Evolutionary conservation across 176 grass and related monocot genomes (phyloP), one percentile per base, ranked within the genome.

Genomic region (Triticum turgidum): DNA sequence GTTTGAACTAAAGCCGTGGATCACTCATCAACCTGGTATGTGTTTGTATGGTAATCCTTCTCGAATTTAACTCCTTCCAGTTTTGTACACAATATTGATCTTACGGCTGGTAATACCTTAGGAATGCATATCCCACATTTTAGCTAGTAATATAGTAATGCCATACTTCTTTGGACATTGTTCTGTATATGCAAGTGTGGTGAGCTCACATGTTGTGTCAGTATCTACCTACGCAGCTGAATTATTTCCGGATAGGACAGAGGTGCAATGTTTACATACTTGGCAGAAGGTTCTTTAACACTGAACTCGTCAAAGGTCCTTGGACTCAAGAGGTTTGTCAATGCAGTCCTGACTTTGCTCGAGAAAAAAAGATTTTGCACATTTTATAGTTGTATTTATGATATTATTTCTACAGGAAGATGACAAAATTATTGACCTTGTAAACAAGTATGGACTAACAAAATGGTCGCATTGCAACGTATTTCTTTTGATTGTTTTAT

Each of bases 271-370:
- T 9, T 42, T 42, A 42, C 9, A 39, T 39, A 7, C 37, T 8
- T 39, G 37, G 37, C 37, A 39, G 41, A 42, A 42, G 9, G 41
- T 42, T 42, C 41, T 42, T 42, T 42, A 42, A 42, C 41, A 42
- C 9, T 42, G 41, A 42, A 42, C 41, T 42, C 41, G 10, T 42
- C 41, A 42, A 42, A 42, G 41, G 41, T 42, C 41, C 41, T 42
- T 42, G 41, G 80, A 94, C 90, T 80, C 83, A 79, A 81, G 92
- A 98, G 94, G 97, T 98, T 91, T 87, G 91, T 82, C 81, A 38
- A 14, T 89, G 45, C 56, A 35, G 49, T 25, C 25, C 80, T 76
- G 11, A 73, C 81, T 89, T 75, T 32, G 10, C 69, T 80, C 32
- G 24, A 64, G 42, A 71, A 58, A 45, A 42, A 86, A 81, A 29